Percentiles rank a stretch among this genome's conserved stretches.
These are phyloP conservation scores for Astrothelium subdiscretum DNA, from an alignment of 495 filamentous ascomycete species.

Conservation along the genomic window DNA sequence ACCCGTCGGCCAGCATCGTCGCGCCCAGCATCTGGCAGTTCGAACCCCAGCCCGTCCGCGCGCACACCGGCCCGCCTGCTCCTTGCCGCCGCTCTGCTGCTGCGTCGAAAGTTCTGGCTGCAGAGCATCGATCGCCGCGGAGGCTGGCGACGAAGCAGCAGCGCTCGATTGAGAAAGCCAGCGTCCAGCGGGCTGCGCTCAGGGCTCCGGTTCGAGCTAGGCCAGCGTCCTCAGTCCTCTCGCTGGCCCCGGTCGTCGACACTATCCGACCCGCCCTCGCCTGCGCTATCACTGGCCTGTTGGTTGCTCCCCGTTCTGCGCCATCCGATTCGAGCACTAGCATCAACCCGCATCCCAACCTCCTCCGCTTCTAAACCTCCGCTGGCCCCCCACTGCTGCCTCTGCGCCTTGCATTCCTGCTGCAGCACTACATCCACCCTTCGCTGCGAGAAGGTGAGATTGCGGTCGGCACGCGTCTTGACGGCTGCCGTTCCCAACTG, in stretches of 20 bases:
- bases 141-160: not conserved
- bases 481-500: not conserved
- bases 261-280: slow-evolving; percentile 2
- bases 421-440: slow-evolving; percentile 1
- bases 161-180: not conserved
- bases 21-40: not conserved
- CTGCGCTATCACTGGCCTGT: slow-evolving; percentile 16
- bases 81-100: slow-evolving; percentile 1
- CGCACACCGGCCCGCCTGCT: slow-evolving; percentile 1
- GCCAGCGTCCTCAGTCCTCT: not conserved
- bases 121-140: too few relatives aligned
- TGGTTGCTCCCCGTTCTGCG: slow-evolving; percentile 7
- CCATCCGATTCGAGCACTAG: slow-evolving; percentile 20
- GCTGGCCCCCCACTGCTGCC: slow-evolving; percentile 20
- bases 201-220: not conserved
- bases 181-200: not conserved
- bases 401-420: slow-evolving; percentile 4
- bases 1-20: not conserved
- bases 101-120: slow-evolving; percentile 1
- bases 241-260: not conserved
- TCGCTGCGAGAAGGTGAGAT: not conserved
- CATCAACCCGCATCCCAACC: slow-evolving; percentile 20
- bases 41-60: not conserved
- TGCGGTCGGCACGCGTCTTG: not conserved
- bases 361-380: slow-evolving; percentile 23